Percentiles rank a stretch among this genome's conserved stretches.
phyloP scores from a whole-genome alignment of 78 protist genomes.

The Pigoraptor vietnamica region DNA sequence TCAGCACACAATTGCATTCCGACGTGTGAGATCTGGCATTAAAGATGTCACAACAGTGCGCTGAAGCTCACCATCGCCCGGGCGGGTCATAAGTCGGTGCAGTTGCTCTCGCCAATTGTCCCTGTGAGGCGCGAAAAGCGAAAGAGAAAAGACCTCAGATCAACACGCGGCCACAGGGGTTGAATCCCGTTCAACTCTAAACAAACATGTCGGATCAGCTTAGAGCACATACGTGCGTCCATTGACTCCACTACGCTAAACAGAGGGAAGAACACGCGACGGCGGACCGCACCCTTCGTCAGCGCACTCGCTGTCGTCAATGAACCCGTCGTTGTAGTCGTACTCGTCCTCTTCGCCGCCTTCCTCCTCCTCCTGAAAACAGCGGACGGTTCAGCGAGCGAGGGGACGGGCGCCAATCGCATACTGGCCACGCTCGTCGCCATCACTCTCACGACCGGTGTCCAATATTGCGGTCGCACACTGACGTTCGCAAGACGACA shows the following conservation, averaged over 20 bases:
- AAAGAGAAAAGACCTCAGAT: neutral
- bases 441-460: neutral
- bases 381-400: too few species aligned
- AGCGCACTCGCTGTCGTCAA: neutral
- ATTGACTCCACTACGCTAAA: neutral
- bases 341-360: neutral
- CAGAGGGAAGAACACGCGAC: neutral
- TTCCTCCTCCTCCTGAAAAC: too few species aligned
- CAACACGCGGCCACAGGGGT: too few species aligned
- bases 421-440: neutral
- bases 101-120: neutral
- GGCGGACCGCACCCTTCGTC: neutral
- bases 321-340: neutral
- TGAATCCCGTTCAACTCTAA: too few species aligned
- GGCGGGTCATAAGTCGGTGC: neutral
- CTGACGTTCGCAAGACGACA: neutral
- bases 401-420: too few species aligned
- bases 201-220: too few species aligned
- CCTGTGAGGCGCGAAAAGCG: neutral
- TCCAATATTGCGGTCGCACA: neutral
- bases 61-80: neutral
- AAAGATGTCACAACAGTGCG: too few species aligned
- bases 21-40: too few species aligned
- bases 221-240: neutral
- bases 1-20: too few species aligned